Evolutionary conservation across 1,139 yeast species (phyloP).

Genomic region (Chernovozyma sophiae-reginae): DNA sequence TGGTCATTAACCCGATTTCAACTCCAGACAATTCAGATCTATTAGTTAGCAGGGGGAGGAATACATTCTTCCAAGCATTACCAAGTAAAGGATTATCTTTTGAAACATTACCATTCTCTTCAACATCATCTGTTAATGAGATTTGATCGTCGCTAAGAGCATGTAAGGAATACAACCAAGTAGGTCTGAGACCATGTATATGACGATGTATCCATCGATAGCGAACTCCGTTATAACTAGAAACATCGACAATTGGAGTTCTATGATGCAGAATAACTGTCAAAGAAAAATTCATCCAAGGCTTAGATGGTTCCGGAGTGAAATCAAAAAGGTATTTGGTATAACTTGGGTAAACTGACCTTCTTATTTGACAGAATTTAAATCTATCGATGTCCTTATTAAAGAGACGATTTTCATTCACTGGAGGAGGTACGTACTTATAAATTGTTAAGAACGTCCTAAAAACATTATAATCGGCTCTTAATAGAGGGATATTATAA

Average conservation of each 20-base stretch:
- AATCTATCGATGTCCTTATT: slow-evolving; percentile 1
- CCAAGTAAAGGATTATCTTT: slow-evolving; percentile 4
- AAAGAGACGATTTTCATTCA: slow-evolving; percentile 2
- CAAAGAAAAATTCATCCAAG: not conserved
- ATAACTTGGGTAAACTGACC: not conserved
- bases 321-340: not conserved
- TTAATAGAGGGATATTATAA: not conserved
- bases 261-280: slow-evolving; percentile 1
- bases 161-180: not conserved
- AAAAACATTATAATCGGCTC: not conserved
- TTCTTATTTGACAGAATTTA: slow-evolving; percentile 1
- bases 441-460: not conserved
- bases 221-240: slow-evolving; percentile 1
- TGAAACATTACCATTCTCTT: slow-evolving; percentile 1
- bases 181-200: not conserved
- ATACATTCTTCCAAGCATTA: slow-evolving; percentile 1
- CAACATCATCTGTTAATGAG: slow-evolving; percentile 2
- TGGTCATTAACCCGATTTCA: not conserved
- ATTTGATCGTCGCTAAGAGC: not conserved
- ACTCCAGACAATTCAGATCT: not conserved
- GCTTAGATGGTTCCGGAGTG: slow-evolving; percentile 5
- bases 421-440: slow-evolving; percentile 3
- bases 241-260: slow-evolving; percentile 3
- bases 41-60: not conserved
- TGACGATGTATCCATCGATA: slow-evolving; percentile 2